Percentiles rank a stretch among this genome's conserved stretches.
Evolutionary conservation across 441 rosid species (phyloP).

Genomic region (Kokia cookei): DNA sequence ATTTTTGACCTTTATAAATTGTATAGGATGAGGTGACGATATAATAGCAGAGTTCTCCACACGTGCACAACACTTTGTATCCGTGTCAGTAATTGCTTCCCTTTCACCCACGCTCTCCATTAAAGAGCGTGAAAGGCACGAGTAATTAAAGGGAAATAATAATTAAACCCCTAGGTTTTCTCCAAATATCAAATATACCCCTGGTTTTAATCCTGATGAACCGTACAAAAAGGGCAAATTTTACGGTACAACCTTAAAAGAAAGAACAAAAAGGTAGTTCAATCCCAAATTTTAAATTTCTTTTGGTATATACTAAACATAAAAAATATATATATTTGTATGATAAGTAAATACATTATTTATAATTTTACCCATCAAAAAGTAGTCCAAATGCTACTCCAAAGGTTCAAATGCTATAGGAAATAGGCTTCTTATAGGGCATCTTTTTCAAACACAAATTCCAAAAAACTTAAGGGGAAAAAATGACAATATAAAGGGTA

Average conservation of each 20-base stretch:
- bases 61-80: conserved; percentile 16
- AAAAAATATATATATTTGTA: neutral
- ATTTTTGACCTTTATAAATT: neutral
- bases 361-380: neutral
- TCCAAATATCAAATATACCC: neutral
- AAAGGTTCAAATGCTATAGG: no score
- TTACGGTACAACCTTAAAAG: neutral
- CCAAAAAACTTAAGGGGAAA: neutral
- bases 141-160: neutral
- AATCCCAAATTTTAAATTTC: neutral
- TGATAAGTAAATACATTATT: no score
- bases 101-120: conserved; percentile 8
- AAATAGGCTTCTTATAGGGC: neutral
- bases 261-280: neutral
- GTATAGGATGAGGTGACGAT: neutral
- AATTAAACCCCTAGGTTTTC: neutral
- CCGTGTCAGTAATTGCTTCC: conserved; percentile 5
- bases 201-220: neutral
- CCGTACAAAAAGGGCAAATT: neutral
- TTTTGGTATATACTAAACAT: neutral
- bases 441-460: neutral
- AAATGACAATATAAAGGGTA: conserved; percentile 5
- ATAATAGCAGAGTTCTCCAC: conserved; percentile 7
- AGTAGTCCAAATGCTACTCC: no score
- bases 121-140: conserved; percentile 10